Conservation (phyloP, 371 early-diverging fungal genomes). For the Mucor circinelloides region DNA sequence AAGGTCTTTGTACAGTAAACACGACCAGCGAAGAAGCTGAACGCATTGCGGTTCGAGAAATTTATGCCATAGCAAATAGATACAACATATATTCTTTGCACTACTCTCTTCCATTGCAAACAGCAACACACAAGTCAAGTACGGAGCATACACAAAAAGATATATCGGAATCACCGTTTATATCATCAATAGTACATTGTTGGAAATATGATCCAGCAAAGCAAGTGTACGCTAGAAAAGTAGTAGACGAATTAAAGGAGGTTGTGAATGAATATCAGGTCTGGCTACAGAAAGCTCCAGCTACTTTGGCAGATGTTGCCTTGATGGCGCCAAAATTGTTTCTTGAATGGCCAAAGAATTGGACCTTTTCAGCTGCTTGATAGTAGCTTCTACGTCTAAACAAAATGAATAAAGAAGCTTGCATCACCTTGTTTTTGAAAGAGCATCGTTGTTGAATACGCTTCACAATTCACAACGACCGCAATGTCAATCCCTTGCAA, state of each 20-base stretch:
- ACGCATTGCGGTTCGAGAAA: neutral
- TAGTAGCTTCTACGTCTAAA: neutral
- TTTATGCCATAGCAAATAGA: neutral
- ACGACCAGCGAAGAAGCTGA: neutral
- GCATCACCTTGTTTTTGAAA: too few relatives aligned
- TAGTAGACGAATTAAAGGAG: neutral
- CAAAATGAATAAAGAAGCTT: neutral
- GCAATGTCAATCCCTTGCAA: too few relatives aligned
- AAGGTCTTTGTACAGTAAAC: neutral
- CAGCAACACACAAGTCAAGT: neutral
- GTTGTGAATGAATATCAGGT: neutral
- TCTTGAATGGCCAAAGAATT: constrained; percentile 9
- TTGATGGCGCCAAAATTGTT: neutral
- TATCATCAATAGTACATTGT: neutral
- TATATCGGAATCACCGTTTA: neutral
- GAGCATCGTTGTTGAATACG: too few relatives aligned
- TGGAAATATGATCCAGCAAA: neutral
- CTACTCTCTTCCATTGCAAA: neutral
- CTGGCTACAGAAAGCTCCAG: neutral
- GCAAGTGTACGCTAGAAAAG: constrained; percentile 5
- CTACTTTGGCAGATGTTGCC: neutral
- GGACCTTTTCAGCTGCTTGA: neutral
- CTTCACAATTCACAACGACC: too few relatives aligned
- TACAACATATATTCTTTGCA: neutral
- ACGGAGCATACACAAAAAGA: neutral